phyloP scores from a whole-genome alignment of 176 grass and related monocot genomes.

The Oryza rufipogon region DNA sequence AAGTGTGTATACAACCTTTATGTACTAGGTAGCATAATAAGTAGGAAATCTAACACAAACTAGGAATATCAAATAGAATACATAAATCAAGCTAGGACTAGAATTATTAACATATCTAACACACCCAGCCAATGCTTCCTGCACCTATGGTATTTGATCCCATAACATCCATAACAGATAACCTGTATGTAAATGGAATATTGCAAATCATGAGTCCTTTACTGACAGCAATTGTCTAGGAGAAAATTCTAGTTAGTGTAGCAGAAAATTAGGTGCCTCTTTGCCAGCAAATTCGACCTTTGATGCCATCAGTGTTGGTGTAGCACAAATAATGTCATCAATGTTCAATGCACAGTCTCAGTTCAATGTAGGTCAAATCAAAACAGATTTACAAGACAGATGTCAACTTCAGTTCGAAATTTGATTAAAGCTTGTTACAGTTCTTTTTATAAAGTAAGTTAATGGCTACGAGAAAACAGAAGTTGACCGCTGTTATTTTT shows the following conservation, averaged over 20 bases:
- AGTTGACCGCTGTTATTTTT: constrained; percentile 28
- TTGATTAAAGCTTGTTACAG: constrained; percentile 59
- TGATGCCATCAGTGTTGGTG: not conserved
- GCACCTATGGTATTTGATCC: too few species aligned
- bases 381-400: constrained; percentile 92
- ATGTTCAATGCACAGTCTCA: not conserved
- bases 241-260: constrained; percentile 5
- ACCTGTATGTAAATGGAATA: not conserved
- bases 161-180: too few species aligned
- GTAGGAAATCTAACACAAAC: too few species aligned
- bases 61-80: too few species aligned
- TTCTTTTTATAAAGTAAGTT: not conserved
- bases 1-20: too few species aligned
- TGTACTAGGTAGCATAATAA: too few species aligned
- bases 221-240: not conserved
- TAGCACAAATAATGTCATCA: not conserved
- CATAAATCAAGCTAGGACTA: too few species aligned
- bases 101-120: too few species aligned
- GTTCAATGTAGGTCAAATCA: constrained; percentile 66
- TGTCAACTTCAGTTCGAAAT: constrained; percentile 88
- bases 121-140: too few species aligned
- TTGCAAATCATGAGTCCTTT: not conserved
- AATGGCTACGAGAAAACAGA: not conserved
- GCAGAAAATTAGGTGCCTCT: not conserved
- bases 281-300: not conserved